Percentiles rank a stretch among this genome's conserved stretches.
These are phyloP conservation scores for Melaleuca quinquenervia DNA, from an alignment of 345 rosid species.

Conservation along the genomic window DNA sequence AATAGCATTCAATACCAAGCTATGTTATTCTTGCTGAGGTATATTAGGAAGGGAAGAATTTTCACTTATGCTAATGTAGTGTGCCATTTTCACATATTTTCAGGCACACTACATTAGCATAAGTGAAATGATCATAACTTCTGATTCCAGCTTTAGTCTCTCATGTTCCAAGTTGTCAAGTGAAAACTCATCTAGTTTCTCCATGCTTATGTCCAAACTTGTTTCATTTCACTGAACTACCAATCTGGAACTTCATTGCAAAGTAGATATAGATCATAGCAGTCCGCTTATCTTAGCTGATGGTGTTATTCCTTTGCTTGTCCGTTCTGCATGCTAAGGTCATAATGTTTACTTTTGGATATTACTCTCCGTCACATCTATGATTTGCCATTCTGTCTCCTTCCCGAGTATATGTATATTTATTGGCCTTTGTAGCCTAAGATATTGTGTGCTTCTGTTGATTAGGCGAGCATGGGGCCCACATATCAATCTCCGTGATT, in stretches of 20 bases:
- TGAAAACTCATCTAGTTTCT: not conserved
- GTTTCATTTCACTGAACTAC: not conserved
- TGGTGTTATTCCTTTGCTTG: not conserved
- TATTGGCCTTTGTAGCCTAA: not conserved
- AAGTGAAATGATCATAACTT: not conserved
- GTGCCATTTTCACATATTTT: not conserved
- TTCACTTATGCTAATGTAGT: not conserved
- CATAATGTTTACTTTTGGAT: not conserved
- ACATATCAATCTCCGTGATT: slow-evolving; percentile 34
- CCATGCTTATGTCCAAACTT: not conserved
- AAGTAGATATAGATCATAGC: not conserved
- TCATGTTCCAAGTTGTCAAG: not conserved
- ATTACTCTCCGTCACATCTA: not conserved
- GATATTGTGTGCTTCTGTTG: not conserved
- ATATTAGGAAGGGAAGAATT: not conserved
- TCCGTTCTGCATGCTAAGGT: not conserved
- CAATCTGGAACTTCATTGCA: not conserved
- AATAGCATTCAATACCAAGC: not conserved
- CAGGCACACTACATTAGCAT: not conserved
- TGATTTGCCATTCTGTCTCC: not conserved
- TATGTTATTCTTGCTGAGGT: not conserved
- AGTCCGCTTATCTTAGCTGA: not conserved
- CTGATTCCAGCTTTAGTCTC: not conserved
- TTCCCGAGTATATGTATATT: not conserved
- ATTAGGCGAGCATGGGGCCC: slow-evolving; percentile 59